These are phyloP conservation scores for Umbelopsis vinacea DNA, from an alignment of 192 early-diverging fungal genomes.

Conservation along the genomic window DNA sequence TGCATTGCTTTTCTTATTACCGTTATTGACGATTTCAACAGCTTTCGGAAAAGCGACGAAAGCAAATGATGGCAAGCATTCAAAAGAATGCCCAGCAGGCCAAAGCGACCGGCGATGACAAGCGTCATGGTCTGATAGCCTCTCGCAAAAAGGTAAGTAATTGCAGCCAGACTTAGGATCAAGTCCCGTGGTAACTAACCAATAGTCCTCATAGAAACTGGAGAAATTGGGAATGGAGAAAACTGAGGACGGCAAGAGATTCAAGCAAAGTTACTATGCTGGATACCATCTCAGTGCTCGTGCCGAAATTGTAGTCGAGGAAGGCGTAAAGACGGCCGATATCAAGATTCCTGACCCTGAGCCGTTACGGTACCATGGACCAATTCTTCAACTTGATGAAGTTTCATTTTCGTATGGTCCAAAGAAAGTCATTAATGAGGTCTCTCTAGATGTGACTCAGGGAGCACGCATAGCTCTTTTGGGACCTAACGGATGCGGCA, in stretches of 20 bases:
- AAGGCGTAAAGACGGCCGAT: slow-evolving; percentile 58
- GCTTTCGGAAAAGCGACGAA: slow-evolving; percentile 68
- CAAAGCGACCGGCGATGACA: slow-evolving; percentile 78
- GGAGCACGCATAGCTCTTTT: slow-evolving; percentile 74
- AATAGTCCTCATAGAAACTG: slow-evolving; percentile 50
- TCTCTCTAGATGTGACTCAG: slow-evolving; percentile 30
- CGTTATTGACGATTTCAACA: neutral
- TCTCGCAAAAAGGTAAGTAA: slow-evolving; percentile 73
- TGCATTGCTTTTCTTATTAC: neutral
- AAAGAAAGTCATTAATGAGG: slow-evolving; percentile 10
- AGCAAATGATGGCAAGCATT: slow-evolving; percentile 79
- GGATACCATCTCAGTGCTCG: slow-evolving; percentile 57
- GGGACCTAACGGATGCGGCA: slow-evolving; percentile 85
- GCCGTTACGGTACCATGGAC: slow-evolving; percentile 64
- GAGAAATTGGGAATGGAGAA: slow-evolving; percentile 70
- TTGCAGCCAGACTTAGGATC: neutral
- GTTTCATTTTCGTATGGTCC: slow-evolving; percentile 46
- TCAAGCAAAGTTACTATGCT: slow-evolving; percentile 64
- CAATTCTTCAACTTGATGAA: slow-evolving; percentile 68
- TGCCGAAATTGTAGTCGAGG: slow-evolving; percentile 60
- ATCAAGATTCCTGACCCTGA: slow-evolving; percentile 74
- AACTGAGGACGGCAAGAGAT: slow-evolving; percentile 68
- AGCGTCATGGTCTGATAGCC: slow-evolving; percentile 74
- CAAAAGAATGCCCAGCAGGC: slow-evolving; percentile 77
- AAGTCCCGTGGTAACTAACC: neutral